Base-by-base conservation (phyloP, 352 stramenopile species). In the Phytophthora hibernalis region DNA sequence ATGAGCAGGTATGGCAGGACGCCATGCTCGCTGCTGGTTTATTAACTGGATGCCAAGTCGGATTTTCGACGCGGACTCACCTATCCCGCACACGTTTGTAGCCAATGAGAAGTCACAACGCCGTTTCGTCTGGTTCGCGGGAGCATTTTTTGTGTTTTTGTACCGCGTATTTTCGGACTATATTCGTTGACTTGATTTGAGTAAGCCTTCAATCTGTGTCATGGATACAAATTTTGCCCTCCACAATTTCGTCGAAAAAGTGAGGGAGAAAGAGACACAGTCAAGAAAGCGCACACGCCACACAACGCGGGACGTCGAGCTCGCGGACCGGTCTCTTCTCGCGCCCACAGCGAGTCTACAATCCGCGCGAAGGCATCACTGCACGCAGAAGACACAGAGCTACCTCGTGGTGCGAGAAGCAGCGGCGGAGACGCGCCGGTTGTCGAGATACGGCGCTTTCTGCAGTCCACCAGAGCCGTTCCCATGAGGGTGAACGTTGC, bases 401-500 rank as follows among this genome's bases (percentile, higher is more conserved):
- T 68, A 63, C 33, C 50, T 49, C 54, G 45, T 61, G 13, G 45
- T 53, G 62, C 61, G 21, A 53, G 40, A 68, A 68, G 7, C 24
- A 68, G 52, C 50, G 54, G 37, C 45, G 58, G 40, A 65, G 28
- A 15, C 38, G 16, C 56, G 40, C 68, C 40, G 22, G 33, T 55
- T 35, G 54, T 56, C 62, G 68, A 76, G 44, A 68, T 73, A 66
- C 53, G 57, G 48, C 63, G 57, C 62, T 76, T 72, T 58, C 37
- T 70, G 31, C 57, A 72, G 18, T 48, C 54, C 52, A 52, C 52
- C 10, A 68, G 55, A 38, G 45, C 59, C 40, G 53, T 60, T 65
- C 54, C 49, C 54, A 74, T 77, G 69, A 56, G 64, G 44, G 57
- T 70, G 65, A 74, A 71, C 53, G 65, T 74, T 22, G 52, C 45